Base-by-base conservation (phyloP, 805 yeast species). In the Candida maris region DNA sequence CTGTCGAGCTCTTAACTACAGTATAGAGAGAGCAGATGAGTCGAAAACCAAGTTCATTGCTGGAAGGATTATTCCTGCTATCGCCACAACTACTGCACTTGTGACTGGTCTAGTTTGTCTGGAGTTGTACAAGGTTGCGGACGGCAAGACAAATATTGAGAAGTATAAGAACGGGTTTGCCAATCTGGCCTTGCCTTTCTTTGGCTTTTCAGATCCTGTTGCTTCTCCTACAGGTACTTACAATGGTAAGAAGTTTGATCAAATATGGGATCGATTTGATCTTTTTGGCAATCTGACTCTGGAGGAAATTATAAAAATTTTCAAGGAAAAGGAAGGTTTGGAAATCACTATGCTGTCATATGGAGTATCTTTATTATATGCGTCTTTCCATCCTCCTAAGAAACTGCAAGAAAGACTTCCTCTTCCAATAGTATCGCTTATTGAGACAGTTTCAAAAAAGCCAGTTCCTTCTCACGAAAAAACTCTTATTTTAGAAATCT, bases 51-150 rank as follows among this genome's bases (percentile, higher is more conserved):
- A 93, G 68, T 87, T 91, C 54, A 91, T 93, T 60, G 99, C 99
- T 5, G 99, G 99, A 32, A 81, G 94, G 64, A 93, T 93, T 49
- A 93, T 93, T 49, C 99, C 99, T 12, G 98, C 98, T 15, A 93
- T 93, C 68, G 98, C 98, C 24, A 93, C 99, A 2, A 93, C 99
- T 1, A 93, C 99, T n/a, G 95, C 97, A 7, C 68, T 89, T 49
- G 98, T 93, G 16, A 86, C 98, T 5, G 99, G 99, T 32, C 71
- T 93, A 54, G 94, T 88, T 17, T 85, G 94, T 54, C 67, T 93
- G 48, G 99, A 93, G 65, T 70, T 91, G 39, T 85, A 85, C 70
- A 93, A 93, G 68, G 91, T 93, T 45, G 85, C 79, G 30, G 94
- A 82, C 54, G 74, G 75, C 12, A 78, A 81, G 55, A 73, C 70